Percentiles rank a stretch among this genome's conserved stretches.
phyloP scores from a whole-genome alignment of 805 yeast species.

The Dipodascus albidus region DNA sequence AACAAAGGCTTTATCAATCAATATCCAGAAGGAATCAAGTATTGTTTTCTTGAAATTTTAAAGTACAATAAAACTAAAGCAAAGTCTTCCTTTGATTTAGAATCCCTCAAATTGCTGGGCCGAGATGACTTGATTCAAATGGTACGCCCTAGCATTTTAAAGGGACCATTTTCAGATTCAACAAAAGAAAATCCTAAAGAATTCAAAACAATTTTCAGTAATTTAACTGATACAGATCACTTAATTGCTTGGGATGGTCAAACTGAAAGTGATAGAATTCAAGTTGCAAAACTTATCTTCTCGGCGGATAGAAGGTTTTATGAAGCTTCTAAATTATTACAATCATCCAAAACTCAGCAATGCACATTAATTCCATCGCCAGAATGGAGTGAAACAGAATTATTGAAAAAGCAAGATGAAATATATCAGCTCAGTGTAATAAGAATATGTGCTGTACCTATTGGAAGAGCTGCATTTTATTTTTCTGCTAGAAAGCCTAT shows the following conservation, averaged over 20 bases:
- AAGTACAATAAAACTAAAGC: not conserved
- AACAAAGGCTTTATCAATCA: not conserved
- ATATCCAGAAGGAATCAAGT: not conserved
- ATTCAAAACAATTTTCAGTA: constrained; percentile 30
- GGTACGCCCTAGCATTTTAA: not conserved
- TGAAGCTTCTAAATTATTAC: constrained; percentile 63
- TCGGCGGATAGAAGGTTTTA: constrained; percentile 67
- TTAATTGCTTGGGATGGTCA: constrained; percentile 59
- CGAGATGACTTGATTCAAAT: constrained; percentile 5
- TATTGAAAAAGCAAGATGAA: constrained; percentile 39
- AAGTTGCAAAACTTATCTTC: constrained; percentile 61
- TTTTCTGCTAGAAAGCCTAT: constrained; percentile 62
- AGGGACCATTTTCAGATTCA: not conserved
- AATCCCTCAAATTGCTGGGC: constrained; percentile 1
- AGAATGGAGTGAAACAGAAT: constrained; percentile 42
- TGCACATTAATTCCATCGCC: constrained; percentile 30
- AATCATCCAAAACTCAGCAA: constrained; percentile 52
- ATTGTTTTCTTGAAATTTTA: not conserved
- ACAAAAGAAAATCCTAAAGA: constrained; percentile 26
- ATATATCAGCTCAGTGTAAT: constrained; percentile 51
- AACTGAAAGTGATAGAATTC: constrained; percentile 55
- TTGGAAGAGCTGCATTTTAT: constrained; percentile 69
- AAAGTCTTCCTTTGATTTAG: not conserved
- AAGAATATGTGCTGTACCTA: constrained; percentile 63
- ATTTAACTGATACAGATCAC: constrained; percentile 33